Evolutionary conservation across 768 basidiomycete genomes (phyloP).

Genomic region (Hygrophoropsis aurantiaca): DNA sequence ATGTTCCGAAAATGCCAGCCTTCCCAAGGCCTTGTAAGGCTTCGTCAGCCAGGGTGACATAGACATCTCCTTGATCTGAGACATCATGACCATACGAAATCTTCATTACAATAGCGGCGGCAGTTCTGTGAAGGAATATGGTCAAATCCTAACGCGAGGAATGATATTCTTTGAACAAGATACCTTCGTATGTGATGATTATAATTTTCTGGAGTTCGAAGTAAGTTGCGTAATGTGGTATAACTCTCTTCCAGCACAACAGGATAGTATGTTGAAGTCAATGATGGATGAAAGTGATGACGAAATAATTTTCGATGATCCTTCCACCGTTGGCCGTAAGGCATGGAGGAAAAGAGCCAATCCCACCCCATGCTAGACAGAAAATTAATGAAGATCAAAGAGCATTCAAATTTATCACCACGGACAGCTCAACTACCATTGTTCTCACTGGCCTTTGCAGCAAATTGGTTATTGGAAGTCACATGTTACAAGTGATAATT

Average conservation of each 20-base stretch:
- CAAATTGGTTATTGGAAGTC: neutral
- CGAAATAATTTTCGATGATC: slow-evolving; percentile 39
- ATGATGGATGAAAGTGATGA: slow-evolving; percentile 33
- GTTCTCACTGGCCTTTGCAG: slow-evolving; percentile 35
- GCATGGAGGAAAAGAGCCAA: slow-evolving; percentile 45
- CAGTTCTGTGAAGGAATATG: slow-evolving; percentile 20
- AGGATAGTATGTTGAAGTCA: slow-evolving; percentile 24
- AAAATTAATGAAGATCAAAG: neutral
- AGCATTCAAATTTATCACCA: slow-evolving; percentile 2
- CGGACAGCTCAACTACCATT: slow-evolving; percentile 46
- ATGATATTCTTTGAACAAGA: neutral
- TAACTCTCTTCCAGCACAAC: slow-evolving; percentile 34
- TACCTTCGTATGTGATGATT: slow-evolving; percentile 37
- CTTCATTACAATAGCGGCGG: slow-evolving; percentile 39
- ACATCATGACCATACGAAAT: slow-evolving; percentile 42
- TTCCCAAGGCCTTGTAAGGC: slow-evolving; percentile 35
- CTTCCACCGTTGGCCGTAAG: slow-evolving; percentile 36
- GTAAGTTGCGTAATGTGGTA: slow-evolving; percentile 36
- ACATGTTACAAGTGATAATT: neutral
- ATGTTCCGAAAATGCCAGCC: slow-evolving; percentile 44
- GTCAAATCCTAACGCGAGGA: neutral
- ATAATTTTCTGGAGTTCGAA: slow-evolving; percentile 36
- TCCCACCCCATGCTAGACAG: slow-evolving; percentile 45
- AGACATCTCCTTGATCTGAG: slow-evolving; percentile 37
- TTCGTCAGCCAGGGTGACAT: slow-evolving; percentile 39